Evolutionary conservation across 179 eudicot species (phyloP).

Genomic region (Beta macrorhiza): DNA sequence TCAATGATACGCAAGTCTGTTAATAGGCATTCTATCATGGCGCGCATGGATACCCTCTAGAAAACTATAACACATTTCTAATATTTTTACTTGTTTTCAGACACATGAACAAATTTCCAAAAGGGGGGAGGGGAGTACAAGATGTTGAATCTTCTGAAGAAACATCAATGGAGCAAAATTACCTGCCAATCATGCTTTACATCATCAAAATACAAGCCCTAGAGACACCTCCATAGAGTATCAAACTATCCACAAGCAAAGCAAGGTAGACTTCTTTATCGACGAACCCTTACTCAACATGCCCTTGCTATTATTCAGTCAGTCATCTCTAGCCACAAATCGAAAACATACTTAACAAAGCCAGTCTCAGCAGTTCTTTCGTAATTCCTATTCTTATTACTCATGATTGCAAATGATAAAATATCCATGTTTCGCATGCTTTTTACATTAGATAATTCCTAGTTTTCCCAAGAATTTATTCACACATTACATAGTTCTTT

Average conservation of each 20-base stretch:
- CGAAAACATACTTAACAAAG: background rate
- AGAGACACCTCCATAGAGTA: background rate
- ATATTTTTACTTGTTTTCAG: background rate
- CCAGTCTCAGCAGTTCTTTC: background rate
- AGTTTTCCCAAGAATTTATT: background rate
- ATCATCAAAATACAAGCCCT: background rate
- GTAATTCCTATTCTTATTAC: background rate
- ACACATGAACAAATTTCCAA: background rate
- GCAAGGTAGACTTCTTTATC: background rate
- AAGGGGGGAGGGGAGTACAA: background rate
- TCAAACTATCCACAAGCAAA: background rate
- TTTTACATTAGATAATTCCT: background rate
- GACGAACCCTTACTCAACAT: background rate
- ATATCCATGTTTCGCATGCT: background rate
- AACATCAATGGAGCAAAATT: background rate
- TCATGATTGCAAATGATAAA: background rate
- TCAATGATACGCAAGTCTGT: background rate
- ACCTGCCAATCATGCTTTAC: background rate
- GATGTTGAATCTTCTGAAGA: background rate
- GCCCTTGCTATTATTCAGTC: background rate
- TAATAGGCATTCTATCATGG: no score
- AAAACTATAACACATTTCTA: background rate
- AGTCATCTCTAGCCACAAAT: background rate
- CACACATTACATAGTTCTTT: background rate
- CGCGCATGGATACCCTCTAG: background rate